phyloP scores from a whole-genome alignment of 192 early-diverging fungal genomes.

The Backusella tarrabulga region DNA sequence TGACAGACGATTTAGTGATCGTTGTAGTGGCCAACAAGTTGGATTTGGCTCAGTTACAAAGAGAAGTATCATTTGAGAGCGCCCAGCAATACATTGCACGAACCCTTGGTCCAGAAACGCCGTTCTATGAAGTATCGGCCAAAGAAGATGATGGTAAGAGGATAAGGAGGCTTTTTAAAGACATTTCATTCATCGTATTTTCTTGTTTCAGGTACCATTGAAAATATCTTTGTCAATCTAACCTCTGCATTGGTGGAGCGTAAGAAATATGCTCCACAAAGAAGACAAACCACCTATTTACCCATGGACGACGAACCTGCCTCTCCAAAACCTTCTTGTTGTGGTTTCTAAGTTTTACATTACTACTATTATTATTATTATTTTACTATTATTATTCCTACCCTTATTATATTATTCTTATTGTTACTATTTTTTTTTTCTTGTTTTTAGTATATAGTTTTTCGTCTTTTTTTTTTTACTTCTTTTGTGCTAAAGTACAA shows the following conservation, averaged over 20 bases:
- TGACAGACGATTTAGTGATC: conserved; percentile 65
- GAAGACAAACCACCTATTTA: conserved; percentile 10
- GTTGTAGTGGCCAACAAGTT: conserved; percentile 73
- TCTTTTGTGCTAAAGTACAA: background rate
- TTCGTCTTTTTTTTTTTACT: background rate
- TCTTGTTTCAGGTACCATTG: conserved; percentile 39
- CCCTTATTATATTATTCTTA: background rate
- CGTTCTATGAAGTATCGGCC: conserved; percentile 69
- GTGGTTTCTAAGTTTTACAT: conserved; percentile 5
- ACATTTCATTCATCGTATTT: background rate
- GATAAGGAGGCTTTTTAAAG: background rate
- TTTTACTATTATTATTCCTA: background rate
- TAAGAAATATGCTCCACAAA: conserved; percentile 30
- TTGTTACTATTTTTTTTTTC: background rate
- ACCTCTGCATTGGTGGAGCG: conserved; percentile 45
- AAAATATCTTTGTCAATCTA: conserved; percentile 53
- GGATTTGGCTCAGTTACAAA: conserved; percentile 56
- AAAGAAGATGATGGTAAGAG: conserved; percentile 66
- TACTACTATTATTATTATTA: conserved; percentile 1
- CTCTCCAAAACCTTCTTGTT: conserved; percentile 19
- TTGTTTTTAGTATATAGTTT: conserved; percentile 6
- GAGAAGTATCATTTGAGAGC: conserved; percentile 55
- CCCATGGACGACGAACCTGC: conserved; percentile 20
- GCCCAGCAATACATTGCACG: conserved; percentile 62
- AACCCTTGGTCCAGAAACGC: conserved; percentile 57